Percentiles rank a stretch among this genome's conserved stretches.
Conservation (phyloP, 495 filamentous ascomycete genomes). For the Penicillium riverlandense region DNA sequence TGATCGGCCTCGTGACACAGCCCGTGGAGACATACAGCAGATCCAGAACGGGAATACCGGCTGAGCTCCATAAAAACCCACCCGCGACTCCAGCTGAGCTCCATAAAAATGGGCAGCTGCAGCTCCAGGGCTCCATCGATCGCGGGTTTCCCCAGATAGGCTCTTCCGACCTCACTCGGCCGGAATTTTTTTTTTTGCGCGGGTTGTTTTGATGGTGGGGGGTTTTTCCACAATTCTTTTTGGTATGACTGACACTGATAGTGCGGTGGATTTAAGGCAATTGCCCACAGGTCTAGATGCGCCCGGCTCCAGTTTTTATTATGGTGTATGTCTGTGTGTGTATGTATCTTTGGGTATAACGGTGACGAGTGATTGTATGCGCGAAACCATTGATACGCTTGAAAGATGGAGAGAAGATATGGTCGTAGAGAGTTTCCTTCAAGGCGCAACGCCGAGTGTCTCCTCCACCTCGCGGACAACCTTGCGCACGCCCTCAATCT, state of each 20-base stretch:
- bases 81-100: slow-evolving; percentile 1
- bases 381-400: slow-evolving; percentile 11
- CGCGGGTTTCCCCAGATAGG: slow-evolving; percentile 20
- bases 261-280: too few species aligned
- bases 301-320: too few species aligned
- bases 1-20: slow-evolving; percentile 11
- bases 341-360: slow-evolving; percentile 14
- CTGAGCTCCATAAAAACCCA: not conserved
- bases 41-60: too few species aligned
- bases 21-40: not conserved
- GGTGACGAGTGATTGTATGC: slow-evolving; percentile 15
- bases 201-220: not conserved
- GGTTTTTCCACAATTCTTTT: not conserved
- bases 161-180: slow-evolving; percentile 12
- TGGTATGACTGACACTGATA: too few species aligned
- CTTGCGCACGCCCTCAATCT: slow-evolving; percentile 56
- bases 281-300: too few species aligned
- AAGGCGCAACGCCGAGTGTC: slow-evolving; percentile 14
- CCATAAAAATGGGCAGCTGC: slow-evolving; percentile 1
- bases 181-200: not conserved
- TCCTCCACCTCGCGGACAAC: slow-evolving; percentile 63
- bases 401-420: not conserved
- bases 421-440: not conserved
- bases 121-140: slow-evolving; percentile 1
- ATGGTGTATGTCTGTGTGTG: not conserved